Base-by-base conservation (phyloP, 2,329 filamentous ascomycete genomes). In the Ploettnerulaceae sp. region DNA sequence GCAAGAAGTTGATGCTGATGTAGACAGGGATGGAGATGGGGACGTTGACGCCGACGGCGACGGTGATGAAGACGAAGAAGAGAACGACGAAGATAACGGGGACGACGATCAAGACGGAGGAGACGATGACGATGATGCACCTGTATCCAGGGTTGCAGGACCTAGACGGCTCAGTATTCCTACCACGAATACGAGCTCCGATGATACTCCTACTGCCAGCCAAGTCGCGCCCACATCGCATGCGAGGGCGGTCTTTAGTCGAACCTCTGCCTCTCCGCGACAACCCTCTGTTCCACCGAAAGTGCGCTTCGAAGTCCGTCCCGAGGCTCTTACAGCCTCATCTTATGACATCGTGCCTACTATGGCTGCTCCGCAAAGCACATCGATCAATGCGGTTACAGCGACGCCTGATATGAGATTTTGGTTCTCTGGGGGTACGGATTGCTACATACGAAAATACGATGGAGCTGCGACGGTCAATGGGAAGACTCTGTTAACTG, bases 391-490 rank as follows among this genome's bases (percentile, higher is more conserved):
- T 63, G 84, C 89, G 7, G 79, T 98, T 48, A 82, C 89, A 18
- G 84, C 93, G 24, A 98, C 93, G 0, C 90, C 89, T 2, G 93
- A 98, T 66, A 84, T 96, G 74, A 80, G 89, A 45, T 97, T 89
- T 77, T 91, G 95, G 66, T 90, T 97, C 64, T 95, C 84, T 8
- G 93, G 93, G 28, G 93, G 93, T 1, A 84, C 86, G 0, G 93
- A 98, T 68, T 91, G 93, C 37, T 98, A 95, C 63, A 91, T 98
- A 53, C 81, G 93, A 47, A 97, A 96, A 66, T 97, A 94, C 69
- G 94, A 98, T 65, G 95, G 93, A 65, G 83, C 87, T 3, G 89
- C 89, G 26, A 96, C 93, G 4, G 90, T 94, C 57, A 98, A 98
- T 64, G 89, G 89, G 54, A 96, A 95, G 68, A 79, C 93, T 25